Conservation (phyloP, 225 moss, liverwort and hornwort species). For the Bryum argenteum region DNA sequence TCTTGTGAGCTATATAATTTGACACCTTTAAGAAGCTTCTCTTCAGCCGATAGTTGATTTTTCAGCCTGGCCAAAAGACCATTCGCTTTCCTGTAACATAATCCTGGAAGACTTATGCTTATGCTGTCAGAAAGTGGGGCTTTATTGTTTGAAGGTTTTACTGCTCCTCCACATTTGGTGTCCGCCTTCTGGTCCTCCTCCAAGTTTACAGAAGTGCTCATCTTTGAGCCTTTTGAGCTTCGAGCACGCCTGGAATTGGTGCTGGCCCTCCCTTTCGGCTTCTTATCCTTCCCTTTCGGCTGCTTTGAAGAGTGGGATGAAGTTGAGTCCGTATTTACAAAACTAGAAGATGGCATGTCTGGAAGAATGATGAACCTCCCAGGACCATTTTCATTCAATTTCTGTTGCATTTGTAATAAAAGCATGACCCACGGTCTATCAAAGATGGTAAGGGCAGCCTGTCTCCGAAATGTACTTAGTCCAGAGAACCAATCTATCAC, state of each 20-base stretch:
- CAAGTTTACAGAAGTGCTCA: constrained; percentile 18
- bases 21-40: constrained; percentile 52
- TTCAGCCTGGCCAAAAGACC: constrained; percentile 71
- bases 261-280: constrained; percentile 44
- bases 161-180: constrained; percentile 18
- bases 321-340: constrained; percentile 31
- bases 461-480: constrained; percentile 63
- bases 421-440: constrained; percentile 75
- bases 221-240: constrained; percentile 49
- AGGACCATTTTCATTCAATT: constrained; percentile 60
- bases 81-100: constrained; percentile 76
- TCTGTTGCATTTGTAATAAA: constrained; percentile 79
- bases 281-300: constrained; percentile 57
- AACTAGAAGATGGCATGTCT: constrained; percentile 59
- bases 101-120: constrained; percentile 54
- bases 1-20: constrained; percentile 73
- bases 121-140: constrained; percentile 27
- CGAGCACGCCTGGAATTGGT: constrained; percentile 46
- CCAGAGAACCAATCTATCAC: constrained; percentile 70
- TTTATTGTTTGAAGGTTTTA: constrained; percentile 31
- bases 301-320: constrained; percentile 43
- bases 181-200: constrained; percentile 32
- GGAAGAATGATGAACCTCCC: constrained; percentile 83
- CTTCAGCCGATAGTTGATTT: constrained; percentile 54
- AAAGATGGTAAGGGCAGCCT: constrained; percentile 66